Conservation (phyloP, 805 yeast genomes). For the Cyberlindnera mycetangii region DNA sequence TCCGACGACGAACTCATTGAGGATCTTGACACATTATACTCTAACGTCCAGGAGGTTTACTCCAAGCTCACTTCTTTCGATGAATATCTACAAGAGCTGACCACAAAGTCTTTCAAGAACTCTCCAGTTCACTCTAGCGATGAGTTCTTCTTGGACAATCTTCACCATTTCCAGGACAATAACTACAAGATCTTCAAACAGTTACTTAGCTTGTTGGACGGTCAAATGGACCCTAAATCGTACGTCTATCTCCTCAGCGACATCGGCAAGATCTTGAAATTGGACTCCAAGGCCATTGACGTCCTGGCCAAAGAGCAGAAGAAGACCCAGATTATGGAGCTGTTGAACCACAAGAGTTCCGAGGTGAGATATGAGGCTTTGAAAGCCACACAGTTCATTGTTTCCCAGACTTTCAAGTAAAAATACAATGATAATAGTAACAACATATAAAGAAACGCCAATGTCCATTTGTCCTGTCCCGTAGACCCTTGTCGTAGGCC, state of each 20-base stretch:
- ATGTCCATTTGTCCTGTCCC: no score
- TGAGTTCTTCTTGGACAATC: conserved; percentile 88
- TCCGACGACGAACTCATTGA: conserved; percentile 86
- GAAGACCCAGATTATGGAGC: conserved; percentile 79
- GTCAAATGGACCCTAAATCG: conserved; percentile 32
- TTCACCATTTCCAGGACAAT: conserved; percentile 68
- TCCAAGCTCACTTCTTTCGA: conserved; percentile 86
- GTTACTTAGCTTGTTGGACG: conserved; percentile 52
- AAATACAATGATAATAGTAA: neutral
- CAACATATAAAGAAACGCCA: no score
- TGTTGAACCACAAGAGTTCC: conserved; percentile 75
- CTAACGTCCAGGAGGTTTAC: conserved; percentile 66
- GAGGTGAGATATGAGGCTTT: conserved; percentile 94
- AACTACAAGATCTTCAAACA: conserved; percentile 70
- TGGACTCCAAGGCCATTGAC: conserved; percentile 58
- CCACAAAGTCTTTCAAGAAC: conserved; percentile 74
- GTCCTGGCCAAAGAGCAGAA: conserved; percentile 54
- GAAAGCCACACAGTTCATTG: conserved; percentile 90
- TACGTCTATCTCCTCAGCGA: conserved; percentile 69
- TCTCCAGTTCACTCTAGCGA: conserved; percentile 89
- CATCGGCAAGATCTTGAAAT: conserved; percentile 56
- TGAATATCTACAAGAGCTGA: conserved; percentile 83
- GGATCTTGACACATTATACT: conserved; percentile 61
- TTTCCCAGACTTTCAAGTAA: conserved; percentile 69
- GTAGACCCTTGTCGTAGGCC: no score